Evolutionary conservation across 169 alveolate genomes (phyloP), one percentile per base, ranked within the genome.

Genomic region (Plasmodium knowlesi): DNA sequence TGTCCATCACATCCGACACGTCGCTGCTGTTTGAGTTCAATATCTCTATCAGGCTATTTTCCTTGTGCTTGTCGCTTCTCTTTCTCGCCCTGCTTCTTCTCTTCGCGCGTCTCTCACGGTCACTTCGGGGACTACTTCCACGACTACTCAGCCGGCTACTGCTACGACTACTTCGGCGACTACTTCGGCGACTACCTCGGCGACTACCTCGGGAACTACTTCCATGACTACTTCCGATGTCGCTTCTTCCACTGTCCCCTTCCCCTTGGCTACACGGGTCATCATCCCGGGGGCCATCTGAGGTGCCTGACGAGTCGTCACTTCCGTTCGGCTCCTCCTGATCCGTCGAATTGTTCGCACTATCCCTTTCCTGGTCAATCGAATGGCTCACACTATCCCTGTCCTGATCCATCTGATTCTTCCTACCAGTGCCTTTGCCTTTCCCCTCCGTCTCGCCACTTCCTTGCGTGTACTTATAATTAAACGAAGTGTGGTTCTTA

Each of bases 21-120:
- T 89, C 89, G 19, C 94, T 89, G 76, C 94, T 89, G 53, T 78
- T 80, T 14, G 94, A 89, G 72, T 89, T 57, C 25, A 89, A 39
- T 32, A 89, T 78, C 14, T 89, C 89, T 10, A 67, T 72, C 41
- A 89, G 73, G 74, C 54, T 89, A 57, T 89, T 79, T 53, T 89
- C 94, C 14, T 79, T 41, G 14, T 22, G 10, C 25, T 67, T 14
- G 19, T 5, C 25, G 39, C 76, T 70, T 37, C 34, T 25, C 43
- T 37, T n/a, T 5, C 43, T 83, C 12, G 32, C 50, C 39, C n/a
- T 39, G 28, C 53, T 34, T 16, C 10, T 83, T 22, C 46, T 82
- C 3, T 71, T 39, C 82, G 54, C 9, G 54, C 34, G 50, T 53
- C 71, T 84, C 50, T 34, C 82, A 34, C 61, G 78, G 28, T 19